Evolutionary conservation across 129 eudicot species (phyloP).

Genomic region (Helichrysum umbraculigerum): DNA sequence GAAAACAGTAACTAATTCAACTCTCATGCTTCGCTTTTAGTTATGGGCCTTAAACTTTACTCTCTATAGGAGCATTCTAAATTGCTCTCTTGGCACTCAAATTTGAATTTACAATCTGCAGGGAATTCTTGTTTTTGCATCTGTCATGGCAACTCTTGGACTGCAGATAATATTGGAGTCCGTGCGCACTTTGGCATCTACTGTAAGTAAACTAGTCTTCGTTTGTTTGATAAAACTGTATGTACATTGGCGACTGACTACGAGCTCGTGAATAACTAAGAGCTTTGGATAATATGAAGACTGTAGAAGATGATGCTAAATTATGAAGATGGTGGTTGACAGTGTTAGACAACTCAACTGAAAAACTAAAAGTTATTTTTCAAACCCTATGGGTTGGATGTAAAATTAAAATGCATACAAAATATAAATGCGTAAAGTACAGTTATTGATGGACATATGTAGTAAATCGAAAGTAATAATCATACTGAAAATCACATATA

Average conservation of each 20-base stretch:
- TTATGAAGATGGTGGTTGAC: slow-evolving; percentile 9
- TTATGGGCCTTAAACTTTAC: no score
- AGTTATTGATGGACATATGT: background rate
- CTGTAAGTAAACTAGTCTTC: slow-evolving; percentile 45
- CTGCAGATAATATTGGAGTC: slow-evolving; percentile 85
- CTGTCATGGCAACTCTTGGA: slow-evolving; percentile 92
- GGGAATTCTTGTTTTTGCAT: slow-evolving; percentile 94
- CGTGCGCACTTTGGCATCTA: slow-evolving; percentile 50
- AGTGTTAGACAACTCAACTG: background rate
- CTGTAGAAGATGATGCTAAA: background rate
- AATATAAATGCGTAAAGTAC: background rate
- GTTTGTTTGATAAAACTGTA: slow-evolving; percentile 1
- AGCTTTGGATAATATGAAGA: background rate
- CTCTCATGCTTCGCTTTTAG: background rate
- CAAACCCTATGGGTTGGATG: no score
- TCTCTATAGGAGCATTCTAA: no score
- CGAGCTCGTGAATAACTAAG: no score
- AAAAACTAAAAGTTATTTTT: background rate
- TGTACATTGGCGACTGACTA: background rate
- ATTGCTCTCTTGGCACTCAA: slow-evolving; percentile 13
- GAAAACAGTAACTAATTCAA: background rate
- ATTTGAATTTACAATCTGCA: slow-evolving; percentile 29
- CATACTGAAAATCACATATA: background rate
- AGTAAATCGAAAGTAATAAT: background rate
- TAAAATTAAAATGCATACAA: background rate